Conservation (phyloP, 306 rosid species). For the Ormosia emarginata region DNA sequence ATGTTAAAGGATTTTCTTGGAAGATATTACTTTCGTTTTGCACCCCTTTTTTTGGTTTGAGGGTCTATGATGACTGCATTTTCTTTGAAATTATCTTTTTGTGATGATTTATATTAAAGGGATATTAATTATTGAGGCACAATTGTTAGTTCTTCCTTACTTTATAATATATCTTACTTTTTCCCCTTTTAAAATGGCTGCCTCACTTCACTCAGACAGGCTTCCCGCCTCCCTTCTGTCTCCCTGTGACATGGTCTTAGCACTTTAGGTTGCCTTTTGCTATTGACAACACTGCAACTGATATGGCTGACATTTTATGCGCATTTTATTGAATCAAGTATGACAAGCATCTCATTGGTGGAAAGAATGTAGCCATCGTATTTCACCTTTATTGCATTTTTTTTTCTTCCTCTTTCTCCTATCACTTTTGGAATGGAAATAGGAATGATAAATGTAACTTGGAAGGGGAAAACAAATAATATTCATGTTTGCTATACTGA, state of each 20-base stretch:
- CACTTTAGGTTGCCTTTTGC: background rate
- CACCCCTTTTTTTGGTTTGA: background rate
- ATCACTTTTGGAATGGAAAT: background rate
- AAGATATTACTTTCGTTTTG: background rate
- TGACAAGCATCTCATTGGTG: background rate
- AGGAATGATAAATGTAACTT: background rate
- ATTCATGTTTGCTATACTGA: background rate
- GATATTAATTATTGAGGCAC: too few species aligned
- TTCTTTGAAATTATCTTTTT: background rate
- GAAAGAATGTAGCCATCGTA: background rate
- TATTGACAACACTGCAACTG: background rate
- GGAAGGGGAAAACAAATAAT: background rate
- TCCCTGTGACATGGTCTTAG: background rate
- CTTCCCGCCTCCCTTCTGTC: background rate
- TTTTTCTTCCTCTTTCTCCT: background rate
- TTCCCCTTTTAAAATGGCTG: background rate
- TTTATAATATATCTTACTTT: background rate
- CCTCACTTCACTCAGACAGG: background rate
- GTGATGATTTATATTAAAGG: background rate
- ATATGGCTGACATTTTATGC: background rate
- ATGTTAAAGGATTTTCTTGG: background rate
- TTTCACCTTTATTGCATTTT: background rate
- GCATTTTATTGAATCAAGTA: background rate
- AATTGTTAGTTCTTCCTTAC: too few species aligned
- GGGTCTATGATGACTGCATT: background rate